Evolutionary conservation across 2,329 filamentous ascomycete genomes (phyloP), one percentile per base, ranked within the genome.

Genomic region (Periconia digitata): DNA sequence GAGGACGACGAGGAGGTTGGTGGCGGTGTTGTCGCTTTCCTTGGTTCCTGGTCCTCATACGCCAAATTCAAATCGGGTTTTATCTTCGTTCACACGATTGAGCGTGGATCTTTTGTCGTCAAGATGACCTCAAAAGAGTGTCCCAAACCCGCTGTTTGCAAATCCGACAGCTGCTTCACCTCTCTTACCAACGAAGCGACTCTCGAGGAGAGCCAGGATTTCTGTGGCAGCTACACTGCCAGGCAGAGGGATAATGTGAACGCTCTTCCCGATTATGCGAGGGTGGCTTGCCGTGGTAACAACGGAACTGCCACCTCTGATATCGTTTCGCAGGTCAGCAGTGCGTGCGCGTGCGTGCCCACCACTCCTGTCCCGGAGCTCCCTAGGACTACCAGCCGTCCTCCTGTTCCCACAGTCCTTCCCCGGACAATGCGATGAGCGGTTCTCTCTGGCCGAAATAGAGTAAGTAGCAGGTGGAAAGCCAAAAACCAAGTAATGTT

Each of bases 11-110:
- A 63, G 39, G 46, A 58, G 3, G 63, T 62, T 20, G 59, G 63
- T 15, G 66, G 64, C 8, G 72, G 72, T 18, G 55, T 56, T 6
- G 55, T 73, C 4, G 64, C 69, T 8, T 75, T 73, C 53, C 62
- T 72, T 4, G 72, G 72, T 7, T 66, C 62, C 6, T 75, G 72
- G 73, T 67, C 66, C 34, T 66, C 59, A 16, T 75, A 74, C 44
- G 59, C 67, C 1, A 43, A 55, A 24, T 70, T 69, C 55, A 63
- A 63, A 47, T 63, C 58, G 15, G 66, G 64, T 2, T 69, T 56
- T 44, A 65, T 68, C 43, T 65, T 69, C 49, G 63, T 70, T 3
- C 67, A 69, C 47, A 69, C 65, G 16, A 70, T 70, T 46, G 67
- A 69, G 60, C 59, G 67, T 23, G 67, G 67, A 20, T 61, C 52